A percentile compares a stretch with the other conserved stretches of the same genome.
phyloP scores from a whole-genome alignment of 116 monocot species.

The Dioscorea cayenensis region DNA sequence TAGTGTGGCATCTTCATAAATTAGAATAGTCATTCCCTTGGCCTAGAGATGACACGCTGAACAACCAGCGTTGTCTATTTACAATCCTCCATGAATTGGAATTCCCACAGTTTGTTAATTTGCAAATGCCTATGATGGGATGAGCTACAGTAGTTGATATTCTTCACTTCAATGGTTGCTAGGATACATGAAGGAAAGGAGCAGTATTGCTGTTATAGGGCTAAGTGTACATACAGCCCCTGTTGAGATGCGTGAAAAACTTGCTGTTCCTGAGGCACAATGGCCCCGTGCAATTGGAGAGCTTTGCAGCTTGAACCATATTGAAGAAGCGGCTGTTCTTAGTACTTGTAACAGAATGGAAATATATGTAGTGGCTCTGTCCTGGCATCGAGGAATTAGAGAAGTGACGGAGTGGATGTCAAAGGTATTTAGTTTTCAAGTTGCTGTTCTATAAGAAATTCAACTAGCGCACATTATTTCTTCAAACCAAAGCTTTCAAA shows the following conservation, averaged over 20 bases:
- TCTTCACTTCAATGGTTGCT: neutral
- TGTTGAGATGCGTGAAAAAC: constrained; percentile 98
- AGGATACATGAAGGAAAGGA: constrained; percentile 98
- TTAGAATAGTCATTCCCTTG: too few relatives aligned
- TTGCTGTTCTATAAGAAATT: neutral
- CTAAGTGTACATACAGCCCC: constrained; percentile 94
- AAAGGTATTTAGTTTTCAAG: constrained; percentile 42
- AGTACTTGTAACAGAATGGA: constrained; percentile 99
- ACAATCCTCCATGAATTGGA: too few relatives aligned
- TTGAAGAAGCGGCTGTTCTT: constrained; percentile 99
- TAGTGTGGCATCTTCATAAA: too few relatives aligned
- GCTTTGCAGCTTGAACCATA: constrained; percentile 84
- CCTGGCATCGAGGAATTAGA: constrained; percentile 92
- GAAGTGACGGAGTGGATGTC: constrained; percentile 97
- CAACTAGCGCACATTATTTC: neutral
- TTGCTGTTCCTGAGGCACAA: constrained; percentile 91
- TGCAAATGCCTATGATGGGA: neutral
- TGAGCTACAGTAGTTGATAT: neutral
- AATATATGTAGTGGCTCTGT: constrained; percentile 92
- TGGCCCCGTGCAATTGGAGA: constrained; percentile 88
- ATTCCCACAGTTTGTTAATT: neutral
- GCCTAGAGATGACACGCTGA: too few relatives aligned
- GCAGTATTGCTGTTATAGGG: constrained; percentile 92
- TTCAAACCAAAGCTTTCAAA: neutral
- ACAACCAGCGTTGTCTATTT: too few relatives aligned